Base-by-base conservation (phyloP, 257 asterid species). In the Jacaranda mimosifolia region DNA sequence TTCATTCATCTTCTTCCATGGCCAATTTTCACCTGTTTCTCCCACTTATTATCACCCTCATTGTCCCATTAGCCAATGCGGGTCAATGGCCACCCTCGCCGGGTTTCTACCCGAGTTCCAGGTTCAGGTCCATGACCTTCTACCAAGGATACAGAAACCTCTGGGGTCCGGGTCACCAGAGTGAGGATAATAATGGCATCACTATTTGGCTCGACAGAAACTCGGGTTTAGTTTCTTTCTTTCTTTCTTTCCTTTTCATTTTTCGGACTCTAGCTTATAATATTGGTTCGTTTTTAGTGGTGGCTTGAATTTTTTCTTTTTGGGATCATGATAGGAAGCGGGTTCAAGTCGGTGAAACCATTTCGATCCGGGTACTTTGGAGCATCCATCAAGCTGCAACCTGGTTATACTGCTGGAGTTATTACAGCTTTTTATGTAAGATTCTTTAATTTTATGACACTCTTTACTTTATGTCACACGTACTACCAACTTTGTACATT, bases 341-440 rank as follows among this genome's bases (percentile, higher is more conserved):
- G 98, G 81, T 95, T 93, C 88, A 95, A 93, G 92, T 95, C 99
- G 46, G 91, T 93, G 40, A 93, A 95, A 77, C 96, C 98, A 12
- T 95, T 89, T 74, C 88, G 97, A 49, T 95, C 99, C 11, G 99
- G 99, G 8, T 93, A 95, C 59, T 95, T 95, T 32, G 98, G 99
- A 7, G 85, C 99, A 0, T 87, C 96, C 58, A 88, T 95, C 62
- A 95, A 95, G 88, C 96, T 95, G 70, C 99, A 95, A 70, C 73
- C 91, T 12, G 99, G 99, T 55, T 95, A 95, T 32, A 95, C 99
- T 8, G 99, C 99, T 1, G 99, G 99, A 64, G 98, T 93, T n/a
- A 95, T 90, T 46, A 95, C 99, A 0, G 96, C 99, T 82, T 93
- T 93, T 76, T 95, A 95, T 76, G 99, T 94, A 81, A 77, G 91